Percentiles rank a stretch among this genome's conserved stretches.
These are phyloP conservation scores for Aspergillus quadricinctus DNA, from an alignment of 2,329 filamentous ascomycete species.

Conservation along the genomic window DNA sequence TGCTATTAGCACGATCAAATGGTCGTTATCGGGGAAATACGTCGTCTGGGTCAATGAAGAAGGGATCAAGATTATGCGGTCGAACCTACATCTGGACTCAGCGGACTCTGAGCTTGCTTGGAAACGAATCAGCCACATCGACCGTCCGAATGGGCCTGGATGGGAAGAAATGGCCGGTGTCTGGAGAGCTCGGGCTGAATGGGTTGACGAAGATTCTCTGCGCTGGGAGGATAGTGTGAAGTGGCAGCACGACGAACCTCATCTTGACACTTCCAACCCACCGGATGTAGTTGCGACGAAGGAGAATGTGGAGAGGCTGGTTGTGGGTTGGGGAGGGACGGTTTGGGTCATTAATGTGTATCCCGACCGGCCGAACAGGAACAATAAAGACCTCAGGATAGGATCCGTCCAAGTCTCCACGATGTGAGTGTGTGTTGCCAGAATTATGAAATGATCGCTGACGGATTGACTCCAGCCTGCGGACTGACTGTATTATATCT, in stretches of 20 bases:
- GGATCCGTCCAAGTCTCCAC: conserved; percentile 87
- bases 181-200: conserved; percentile 88
- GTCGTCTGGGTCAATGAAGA: conserved; percentile 95
- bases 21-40: conserved; percentile 88
- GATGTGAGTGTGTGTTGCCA: conserved; percentile 60
- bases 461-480: conserved; percentile 56
- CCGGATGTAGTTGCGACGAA: conserved; percentile 39
- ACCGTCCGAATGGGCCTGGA: conserved; percentile 75
- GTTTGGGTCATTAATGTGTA: conserved; percentile 95
- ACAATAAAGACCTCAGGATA: conserved; percentile 64
- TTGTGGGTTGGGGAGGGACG: conserved; percentile 93
- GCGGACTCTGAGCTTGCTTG: conserved; percentile 78
- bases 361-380: conserved; percentile 64
- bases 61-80: conserved; percentile 96
- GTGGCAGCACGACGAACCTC: conserved; percentile 22
- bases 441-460: conserved; percentile 18
- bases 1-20: conserved; percentile 84
- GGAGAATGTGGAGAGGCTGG: conserved; percentile 62
- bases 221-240: conserved; percentile 61
- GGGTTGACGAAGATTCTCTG: conserved; percentile 82
- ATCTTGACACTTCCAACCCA: conserved; percentile 39
- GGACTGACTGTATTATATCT: conserved; percentile 96
- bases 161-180: conserved; percentile 97
- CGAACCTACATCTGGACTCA: conserved; percentile 73
- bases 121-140: conserved; percentile 90